A percentile compares a stretch with the other conserved stretches of the same genome.
These are phyloP conservation scores for Fusarium foetens DNA, from an alignment of 2,329 filamentous ascomycete species.

Conservation along the genomic window DNA sequence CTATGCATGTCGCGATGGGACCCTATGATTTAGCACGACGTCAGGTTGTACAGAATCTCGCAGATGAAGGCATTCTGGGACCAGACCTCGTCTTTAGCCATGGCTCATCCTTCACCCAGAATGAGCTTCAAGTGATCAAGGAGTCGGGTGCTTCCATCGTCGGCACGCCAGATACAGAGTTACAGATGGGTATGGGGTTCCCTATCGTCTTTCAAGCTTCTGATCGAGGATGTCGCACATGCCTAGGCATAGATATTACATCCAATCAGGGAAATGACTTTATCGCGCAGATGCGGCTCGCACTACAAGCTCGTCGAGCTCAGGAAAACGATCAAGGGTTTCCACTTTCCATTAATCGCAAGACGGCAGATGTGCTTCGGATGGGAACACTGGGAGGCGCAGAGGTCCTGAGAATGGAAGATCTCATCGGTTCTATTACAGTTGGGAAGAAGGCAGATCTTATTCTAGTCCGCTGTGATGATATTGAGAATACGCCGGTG, in stretches of 20 bases:
- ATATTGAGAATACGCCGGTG: not conserved
- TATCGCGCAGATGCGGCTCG: not conserved
- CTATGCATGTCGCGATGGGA: not conserved
- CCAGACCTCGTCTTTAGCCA: not conserved
- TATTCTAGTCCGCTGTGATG: not conserved
- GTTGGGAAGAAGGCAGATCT: not conserved
- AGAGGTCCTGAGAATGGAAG: not conserved
- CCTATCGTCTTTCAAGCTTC: not conserved
- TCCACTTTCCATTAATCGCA: not conserved
- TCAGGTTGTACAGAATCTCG: not conserved
- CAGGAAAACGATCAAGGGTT: not conserved
- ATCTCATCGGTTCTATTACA: not conserved
- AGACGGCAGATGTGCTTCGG: not conserved
- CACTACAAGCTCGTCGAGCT: not conserved
- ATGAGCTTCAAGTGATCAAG: not conserved
- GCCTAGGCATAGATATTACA: not conserved
- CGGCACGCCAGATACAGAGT: not conserved
- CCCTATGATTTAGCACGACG: not conserved
- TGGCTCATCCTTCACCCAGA: not conserved
- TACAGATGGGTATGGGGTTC: constrained; percentile 1
- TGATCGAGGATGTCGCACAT: not conserved
- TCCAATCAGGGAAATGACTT: not conserved
- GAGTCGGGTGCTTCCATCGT: not conserved
- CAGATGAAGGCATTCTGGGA: not conserved
- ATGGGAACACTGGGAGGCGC: not conserved